These are phyloP conservation scores for Claviceps spartinae DNA, from an alignment of 2,329 filamentous ascomycete species.

Conservation along the genomic window DNA sequence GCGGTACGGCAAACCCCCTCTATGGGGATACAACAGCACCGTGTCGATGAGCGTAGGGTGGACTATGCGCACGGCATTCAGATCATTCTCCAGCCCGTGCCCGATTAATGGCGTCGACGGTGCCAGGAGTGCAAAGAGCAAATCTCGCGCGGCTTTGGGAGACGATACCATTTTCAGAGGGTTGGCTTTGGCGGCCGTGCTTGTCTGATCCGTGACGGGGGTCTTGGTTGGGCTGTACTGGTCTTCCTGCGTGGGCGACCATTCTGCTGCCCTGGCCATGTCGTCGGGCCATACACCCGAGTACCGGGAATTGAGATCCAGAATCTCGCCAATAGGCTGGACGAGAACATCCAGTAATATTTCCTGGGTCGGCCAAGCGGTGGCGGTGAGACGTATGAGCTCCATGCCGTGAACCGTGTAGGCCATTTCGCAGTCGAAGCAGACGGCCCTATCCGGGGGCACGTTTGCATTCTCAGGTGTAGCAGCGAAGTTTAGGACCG, in stretches of 20 bases:
- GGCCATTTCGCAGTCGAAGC: slow-evolving; percentile 95
- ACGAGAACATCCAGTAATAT: slow-evolving; percentile 75
- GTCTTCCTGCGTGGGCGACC: slow-evolving; percentile 15
- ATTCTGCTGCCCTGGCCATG: slow-evolving; percentile 53
- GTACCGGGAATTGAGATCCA: slow-evolving; percentile 86
- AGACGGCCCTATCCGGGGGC: slow-evolving; percentile 48
- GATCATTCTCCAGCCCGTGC: slow-evolving; percentile 89
- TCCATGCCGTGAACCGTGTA: slow-evolving; percentile 85
- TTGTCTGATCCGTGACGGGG: no score
- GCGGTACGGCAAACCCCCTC: slow-evolving; percentile 60
- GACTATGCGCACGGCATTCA: slow-evolving; percentile 72
- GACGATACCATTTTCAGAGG: slow-evolving; percentile 60
- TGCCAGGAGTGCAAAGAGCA: slow-evolving; percentile 64
- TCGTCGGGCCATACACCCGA: slow-evolving; percentile 76
- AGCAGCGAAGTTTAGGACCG: slow-evolving; percentile 63
- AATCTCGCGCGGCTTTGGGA: slow-evolving; percentile 57
- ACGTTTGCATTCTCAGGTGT: slow-evolving; percentile 54
- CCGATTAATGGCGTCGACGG: slow-evolving; percentile 76
- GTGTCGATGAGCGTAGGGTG: slow-evolving; percentile 82
- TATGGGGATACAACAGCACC: slow-evolving; percentile 69
- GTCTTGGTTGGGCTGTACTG: not conserved
- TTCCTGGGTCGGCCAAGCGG: slow-evolving; percentile 69
- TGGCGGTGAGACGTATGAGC: slow-evolving; percentile 76
- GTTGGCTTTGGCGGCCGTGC: slow-evolving; percentile 11
- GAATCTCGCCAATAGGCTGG: slow-evolving; percentile 64